Base-by-base conservation (phyloP, 331 rosid genomes). In the Telfairia occidentalis region DNA sequence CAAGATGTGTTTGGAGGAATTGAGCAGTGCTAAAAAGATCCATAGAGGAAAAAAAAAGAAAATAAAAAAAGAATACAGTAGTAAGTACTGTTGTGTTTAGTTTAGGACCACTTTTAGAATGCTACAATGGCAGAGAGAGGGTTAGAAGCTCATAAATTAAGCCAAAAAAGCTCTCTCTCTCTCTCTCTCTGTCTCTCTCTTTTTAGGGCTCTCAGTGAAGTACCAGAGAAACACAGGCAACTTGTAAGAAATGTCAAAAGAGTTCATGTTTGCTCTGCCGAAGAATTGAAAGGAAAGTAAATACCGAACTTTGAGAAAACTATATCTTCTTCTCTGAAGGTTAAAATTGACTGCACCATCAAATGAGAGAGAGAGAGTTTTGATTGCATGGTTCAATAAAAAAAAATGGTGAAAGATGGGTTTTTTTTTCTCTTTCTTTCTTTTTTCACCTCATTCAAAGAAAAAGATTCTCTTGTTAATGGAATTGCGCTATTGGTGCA, bases 401-500 rank as follows among this genome's bases (percentile, higher is more conserved):
- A 28, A 34, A 71, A 7, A 43, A 69, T 21, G 50, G 74, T 54
- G 21, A 21, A 24, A 40, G 52, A 67, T 12, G n/a, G 8, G 54
- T 5, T 40, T 52, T 48, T 48, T 48, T 49, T 49, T 49, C 3
- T 12, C 24, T 5, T 40, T 52, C 18, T 48, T 48, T 49, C 18
- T 49, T 10, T 12, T 55, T 61, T 30, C 5, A 21, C 34, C 34
- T 65, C 60, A 73, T 67, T 60, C 53, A 29, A 48, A 57, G 38
- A 7, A 76, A 82, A 76, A 72, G 73, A 63, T 74, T 80, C 79
- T 23, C 30, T 65, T 60, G 80, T 78, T 78, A 52, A 78, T 74
- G 77, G 38, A 59, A 40, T 40, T 18, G 10, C 26, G 10, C 26
- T 11, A 23, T 71, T 46, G 23, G 55, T 3, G 15, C 16, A 38